Evolutionary conservation across 2,329 filamentous ascomycete genomes (phyloP).

Genomic region (Capronia americana): DNA sequence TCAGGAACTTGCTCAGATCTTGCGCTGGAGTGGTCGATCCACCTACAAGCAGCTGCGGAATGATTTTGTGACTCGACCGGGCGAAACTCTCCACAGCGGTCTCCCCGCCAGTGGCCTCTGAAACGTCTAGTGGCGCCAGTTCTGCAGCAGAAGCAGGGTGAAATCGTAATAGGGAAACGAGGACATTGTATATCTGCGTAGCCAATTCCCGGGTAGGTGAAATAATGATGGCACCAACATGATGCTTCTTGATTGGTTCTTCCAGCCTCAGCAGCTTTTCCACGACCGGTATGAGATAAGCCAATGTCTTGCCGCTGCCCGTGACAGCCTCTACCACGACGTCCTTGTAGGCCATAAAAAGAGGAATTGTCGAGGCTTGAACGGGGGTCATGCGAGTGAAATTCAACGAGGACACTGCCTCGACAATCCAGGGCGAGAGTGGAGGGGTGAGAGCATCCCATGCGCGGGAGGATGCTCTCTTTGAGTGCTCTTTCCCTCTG

Average conservation of each 20-base stretch:
- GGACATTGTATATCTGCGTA: conserved; percentile 83
- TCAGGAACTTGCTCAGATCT: conserved; percentile 84
- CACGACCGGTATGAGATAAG: conserved; percentile 82
- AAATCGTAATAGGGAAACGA: conserved; percentile 78
- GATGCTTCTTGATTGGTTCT: conserved; percentile 84
- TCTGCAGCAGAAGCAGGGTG: conserved; percentile 74
- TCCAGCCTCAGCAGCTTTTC: conserved; percentile 80
- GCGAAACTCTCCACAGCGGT: conserved; percentile 27
- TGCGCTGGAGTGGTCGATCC: conserved; percentile 81
- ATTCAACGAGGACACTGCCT: conserved; percentile 82
- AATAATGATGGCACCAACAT: conserved; percentile 88
- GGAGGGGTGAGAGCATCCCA: conserved; percentile 75
- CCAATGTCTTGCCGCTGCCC: conserved; percentile 86
- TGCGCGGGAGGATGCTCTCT: conserved; percentile 56
- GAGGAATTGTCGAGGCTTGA: conserved; percentile 87
- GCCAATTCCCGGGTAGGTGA: conserved; percentile 92
- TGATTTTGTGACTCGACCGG: conserved; percentile 61
- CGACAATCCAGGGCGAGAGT: conserved; percentile 81
- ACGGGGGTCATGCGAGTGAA: conserved; percentile 90
- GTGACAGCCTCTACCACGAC: conserved; percentile 93
- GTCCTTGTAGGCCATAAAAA: conserved; percentile 89
- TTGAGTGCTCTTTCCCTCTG: conserved; percentile 56
- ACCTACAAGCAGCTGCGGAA: conserved; percentile 88
- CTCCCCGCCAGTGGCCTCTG: conserved; percentile 47
- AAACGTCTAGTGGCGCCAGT: conserved; percentile 48